Evolutionary conservation across 495 filamentous ascomycete genomes (phyloP).

Genomic region (Lophiostoma macrostomum): DNA sequence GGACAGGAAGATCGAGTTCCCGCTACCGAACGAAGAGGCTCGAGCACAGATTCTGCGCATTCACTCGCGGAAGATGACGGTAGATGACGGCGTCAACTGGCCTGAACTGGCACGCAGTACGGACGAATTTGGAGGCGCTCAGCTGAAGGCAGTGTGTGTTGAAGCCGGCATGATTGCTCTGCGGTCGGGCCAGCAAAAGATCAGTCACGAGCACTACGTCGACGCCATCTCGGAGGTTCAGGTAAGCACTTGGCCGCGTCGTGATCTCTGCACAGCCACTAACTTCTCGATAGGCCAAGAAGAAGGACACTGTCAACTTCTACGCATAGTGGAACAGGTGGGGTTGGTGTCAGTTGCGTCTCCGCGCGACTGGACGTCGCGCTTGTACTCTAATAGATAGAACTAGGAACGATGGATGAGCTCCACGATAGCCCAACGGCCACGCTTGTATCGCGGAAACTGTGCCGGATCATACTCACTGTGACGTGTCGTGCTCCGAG

Average conservation of each 20-base stretch:
- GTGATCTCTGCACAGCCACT: slow-evolving; percentile 1
- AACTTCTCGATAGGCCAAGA: slow-evolving; percentile 60
- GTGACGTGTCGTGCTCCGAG: no score
- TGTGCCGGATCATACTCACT: no score
- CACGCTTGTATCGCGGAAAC: no score
- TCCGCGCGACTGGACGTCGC: slow-evolving; percentile 5
- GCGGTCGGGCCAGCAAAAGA: slow-evolving; percentile 85
- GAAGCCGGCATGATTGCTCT: slow-evolving; percentile 99
- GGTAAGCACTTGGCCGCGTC: slow-evolving; percentile 33
- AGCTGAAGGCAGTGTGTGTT: slow-evolving; percentile 97
- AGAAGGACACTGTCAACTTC: slow-evolving; percentile 74
- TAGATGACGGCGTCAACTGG: slow-evolving; percentile 94
- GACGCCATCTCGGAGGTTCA: slow-evolving; percentile 97
- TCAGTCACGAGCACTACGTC: slow-evolving; percentile 97
- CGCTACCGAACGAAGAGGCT: slow-evolving; percentile 97
- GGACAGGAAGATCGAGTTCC: slow-evolving; percentile 99
- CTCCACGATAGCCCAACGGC: not conserved
- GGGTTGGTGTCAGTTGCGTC: slow-evolving; percentile 8
- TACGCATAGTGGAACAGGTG: slow-evolving; percentile 28
- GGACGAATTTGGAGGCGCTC: slow-evolving; percentile 98
- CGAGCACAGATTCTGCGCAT: slow-evolving; percentile 96
- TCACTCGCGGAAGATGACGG: slow-evolving; percentile 97
- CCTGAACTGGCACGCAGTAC: slow-evolving; percentile 90
- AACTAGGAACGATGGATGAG: slow-evolving; percentile 3
- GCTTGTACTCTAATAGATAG: slow-evolving; percentile 30